These are phyloP conservation scores for Coniferiporia weirii DNA, from an alignment of 1,284 basidiomycete species.

Conservation along the genomic window DNA sequence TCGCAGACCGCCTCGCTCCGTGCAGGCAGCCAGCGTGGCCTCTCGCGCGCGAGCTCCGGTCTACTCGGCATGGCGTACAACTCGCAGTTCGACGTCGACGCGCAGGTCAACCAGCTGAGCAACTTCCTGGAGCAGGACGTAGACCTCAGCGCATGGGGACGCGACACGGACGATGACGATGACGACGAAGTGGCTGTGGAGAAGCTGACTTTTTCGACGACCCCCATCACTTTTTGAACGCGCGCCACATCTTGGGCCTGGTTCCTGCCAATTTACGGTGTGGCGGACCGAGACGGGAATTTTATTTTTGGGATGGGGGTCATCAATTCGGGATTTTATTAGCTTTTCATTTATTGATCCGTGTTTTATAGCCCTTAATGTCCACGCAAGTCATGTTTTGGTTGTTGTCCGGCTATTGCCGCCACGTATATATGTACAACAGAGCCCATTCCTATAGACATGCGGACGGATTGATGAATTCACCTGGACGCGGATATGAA, in stretches of 20 bases:
- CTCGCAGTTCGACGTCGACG: conserved; percentile 46
- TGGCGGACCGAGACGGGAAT: not conserved
- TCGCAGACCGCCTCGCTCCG: not conserved
- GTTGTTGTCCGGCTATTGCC: too few relatives aligned
- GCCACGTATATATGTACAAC: not conserved
- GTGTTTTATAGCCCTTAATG: not conserved
- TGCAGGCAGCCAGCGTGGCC: conserved; percentile 16
- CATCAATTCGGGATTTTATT: not conserved
- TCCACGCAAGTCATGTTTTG: too few relatives aligned
- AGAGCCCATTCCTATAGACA: not conserved
- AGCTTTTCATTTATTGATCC: not conserved
- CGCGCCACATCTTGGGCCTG: not conserved
- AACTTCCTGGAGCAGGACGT: conserved; percentile 41
- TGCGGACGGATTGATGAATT: not conserved
- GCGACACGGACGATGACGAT: conserved; percentile 30
- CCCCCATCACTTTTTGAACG: not conserved
- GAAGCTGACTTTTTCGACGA: conserved; percentile 2
- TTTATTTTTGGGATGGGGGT: not conserved
- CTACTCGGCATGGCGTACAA: conserved; percentile 32
- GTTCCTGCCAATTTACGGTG: not conserved
- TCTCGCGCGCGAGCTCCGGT: conserved; percentile 14
- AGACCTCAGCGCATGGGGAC: conserved; percentile 41
- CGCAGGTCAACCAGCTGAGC: conserved; percentile 35
- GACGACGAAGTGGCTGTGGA: conserved; percentile 17
- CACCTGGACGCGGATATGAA: conserved; percentile 5